These are phyloP conservation scores for Russula earlei DNA, from an alignment of 768 basidiomycete genomes.

Conservation along the genomic window DNA sequence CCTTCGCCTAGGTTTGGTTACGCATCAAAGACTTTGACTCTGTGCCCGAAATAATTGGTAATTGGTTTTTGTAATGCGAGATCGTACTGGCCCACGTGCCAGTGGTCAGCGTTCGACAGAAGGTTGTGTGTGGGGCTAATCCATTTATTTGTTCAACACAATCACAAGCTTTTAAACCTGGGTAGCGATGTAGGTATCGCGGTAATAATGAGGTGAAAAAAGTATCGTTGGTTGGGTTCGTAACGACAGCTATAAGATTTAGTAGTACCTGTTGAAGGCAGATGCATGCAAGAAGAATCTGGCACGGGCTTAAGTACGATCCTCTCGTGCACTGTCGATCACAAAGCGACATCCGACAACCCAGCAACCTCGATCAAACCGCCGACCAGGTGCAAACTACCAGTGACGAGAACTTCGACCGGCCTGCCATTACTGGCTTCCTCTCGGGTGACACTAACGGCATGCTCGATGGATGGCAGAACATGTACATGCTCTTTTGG, in stretches of 20 bases:
- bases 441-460: slow-evolving; percentile 54
- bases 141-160: too few species aligned
- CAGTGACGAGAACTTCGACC: slow-evolving; percentile 72
- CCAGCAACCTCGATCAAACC: slow-evolving; percentile 89
- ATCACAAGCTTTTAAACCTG: too few species aligned
- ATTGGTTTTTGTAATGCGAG: too few species aligned
- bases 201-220: too few species aligned
- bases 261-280: slow-evolving; percentile 32
- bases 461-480: slow-evolving; percentile 82
- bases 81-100: too few species aligned
- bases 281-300: background rate
- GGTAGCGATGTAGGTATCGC: too few species aligned
- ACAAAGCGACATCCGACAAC: slow-evolving; percentile 60
- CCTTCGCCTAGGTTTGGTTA: background rate
- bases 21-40: background rate
- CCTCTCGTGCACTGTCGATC: slow-evolving; percentile 11
- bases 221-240: background rate
- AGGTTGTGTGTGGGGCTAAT: too few species aligned
- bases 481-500: slow-evolving; percentile 60
- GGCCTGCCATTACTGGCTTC: slow-evolving; percentile 26
- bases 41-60: too few species aligned
- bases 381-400: slow-evolving; percentile 89
- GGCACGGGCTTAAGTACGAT: background rate
- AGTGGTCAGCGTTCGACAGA: too few species aligned
- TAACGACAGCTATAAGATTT: background rate